Percentiles rank a stretch among this genome's conserved stretches.
These are phyloP conservation scores for Basidiobolus meristosporus DNA, from an alignment of 371 early-diverging fungal genomes.

Conservation along the genomic window DNA sequence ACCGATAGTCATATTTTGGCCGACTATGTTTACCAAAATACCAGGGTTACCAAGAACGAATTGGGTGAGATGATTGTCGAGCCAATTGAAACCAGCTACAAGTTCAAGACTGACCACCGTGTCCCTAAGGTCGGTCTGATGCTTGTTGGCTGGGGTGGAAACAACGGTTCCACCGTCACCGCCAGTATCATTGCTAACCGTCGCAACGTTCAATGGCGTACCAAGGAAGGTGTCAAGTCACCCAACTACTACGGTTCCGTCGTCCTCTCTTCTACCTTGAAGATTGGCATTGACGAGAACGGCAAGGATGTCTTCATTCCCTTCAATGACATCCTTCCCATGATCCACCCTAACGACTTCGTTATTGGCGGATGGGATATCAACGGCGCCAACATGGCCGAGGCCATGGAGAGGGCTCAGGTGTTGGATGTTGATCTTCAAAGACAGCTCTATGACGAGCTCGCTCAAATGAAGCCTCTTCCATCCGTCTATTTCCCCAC, in stretches of 20 bases:
- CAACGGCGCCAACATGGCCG: slow-evolving; percentile 58
- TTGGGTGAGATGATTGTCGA: slow-evolving; percentile 49
- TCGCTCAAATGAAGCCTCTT: slow-evolving; percentile 61
- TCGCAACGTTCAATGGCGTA: slow-evolving; percentile 68
- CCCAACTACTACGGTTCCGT: slow-evolving; percentile 95
- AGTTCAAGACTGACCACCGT: slow-evolving; percentile 67
- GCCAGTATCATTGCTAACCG: slow-evolving; percentile 90
- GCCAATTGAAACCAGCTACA: slow-evolving; percentile 70
- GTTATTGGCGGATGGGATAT: slow-evolving; percentile 97
- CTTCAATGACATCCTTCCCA: slow-evolving; percentile 75
- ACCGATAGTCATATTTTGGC: slow-evolving; percentile 59
- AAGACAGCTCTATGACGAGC: slow-evolving; percentile 67
- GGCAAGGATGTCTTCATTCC: slow-evolving; percentile 80
- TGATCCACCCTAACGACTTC: slow-evolving; percentile 88
- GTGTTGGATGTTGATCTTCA: slow-evolving; percentile 91
- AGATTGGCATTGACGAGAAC: slow-evolving; percentile 65
- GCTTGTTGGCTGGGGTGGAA: slow-evolving; percentile 98
- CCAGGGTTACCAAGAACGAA: slow-evolving; percentile 46
- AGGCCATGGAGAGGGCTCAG: slow-evolving; percentile 80
- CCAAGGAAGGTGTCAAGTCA: slow-evolving; percentile 73
- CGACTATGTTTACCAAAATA: slow-evolving; percentile 75
- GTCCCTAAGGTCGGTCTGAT: slow-evolving; percentile 79
- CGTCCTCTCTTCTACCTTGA: slow-evolving; percentile 85
- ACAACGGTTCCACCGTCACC: slow-evolving; percentile 93
- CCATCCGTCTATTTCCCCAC: slow-evolving; percentile 93